Percentiles rank a stretch among this genome's conserved stretches.
These are phyloP conservation scores for Septoria petroselini DNA, from an alignment of 2,329 filamentous ascomycete genomes.

Conservation along the genomic window DNA sequence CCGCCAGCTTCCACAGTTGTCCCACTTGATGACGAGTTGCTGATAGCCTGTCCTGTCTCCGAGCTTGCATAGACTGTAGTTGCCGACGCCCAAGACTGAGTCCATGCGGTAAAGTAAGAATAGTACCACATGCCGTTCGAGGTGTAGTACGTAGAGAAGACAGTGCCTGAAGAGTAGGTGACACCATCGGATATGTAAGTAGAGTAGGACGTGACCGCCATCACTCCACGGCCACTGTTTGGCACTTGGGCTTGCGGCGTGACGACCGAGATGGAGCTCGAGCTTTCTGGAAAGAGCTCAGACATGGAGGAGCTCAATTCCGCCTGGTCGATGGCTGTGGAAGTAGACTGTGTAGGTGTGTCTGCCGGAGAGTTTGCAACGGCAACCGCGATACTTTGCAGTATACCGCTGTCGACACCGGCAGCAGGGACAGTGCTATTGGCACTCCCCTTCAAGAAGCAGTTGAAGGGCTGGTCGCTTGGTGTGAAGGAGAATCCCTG, in stretches of 20 bases:
- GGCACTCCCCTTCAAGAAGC: constrained; percentile 35
- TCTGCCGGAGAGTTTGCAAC: constrained; percentile 23
- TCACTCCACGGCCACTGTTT: constrained; percentile 26
- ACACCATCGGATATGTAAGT: constrained; percentile 33
- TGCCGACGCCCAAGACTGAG: constrained; percentile 31
- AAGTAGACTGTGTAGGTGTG: constrained; percentile 29
- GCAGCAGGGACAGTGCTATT: constrained; percentile 28
- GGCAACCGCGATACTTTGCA: constrained; percentile 33
- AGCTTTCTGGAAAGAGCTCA: constrained; percentile 30
- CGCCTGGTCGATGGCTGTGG: constrained; percentile 22
- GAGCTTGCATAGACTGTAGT: constrained; percentile 31
- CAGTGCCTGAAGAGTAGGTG: constrained; percentile 34
- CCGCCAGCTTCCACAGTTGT: constrained; percentile 16
- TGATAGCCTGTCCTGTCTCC: constrained; percentile 22
- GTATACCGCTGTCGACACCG: constrained; percentile 33
- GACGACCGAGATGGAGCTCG: constrained; percentile 32
- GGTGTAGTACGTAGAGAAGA: constrained; percentile 32
- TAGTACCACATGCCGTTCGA: constrained; percentile 32
- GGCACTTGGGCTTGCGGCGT: constrained; percentile 30
- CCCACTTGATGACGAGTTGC: constrained; percentile 22
- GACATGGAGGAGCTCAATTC: constrained; percentile 32
- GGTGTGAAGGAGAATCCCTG: constrained; percentile 33
- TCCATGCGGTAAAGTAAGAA: constrained; percentile 33
- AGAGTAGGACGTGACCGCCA: constrained; percentile 27
- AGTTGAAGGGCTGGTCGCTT: constrained; percentile 31